These are phyloP conservation scores for Tolypocladium guangdongense DNA, from an alignment of 2,329 filamentous ascomycete genomes.

Conservation along the genomic window DNA sequence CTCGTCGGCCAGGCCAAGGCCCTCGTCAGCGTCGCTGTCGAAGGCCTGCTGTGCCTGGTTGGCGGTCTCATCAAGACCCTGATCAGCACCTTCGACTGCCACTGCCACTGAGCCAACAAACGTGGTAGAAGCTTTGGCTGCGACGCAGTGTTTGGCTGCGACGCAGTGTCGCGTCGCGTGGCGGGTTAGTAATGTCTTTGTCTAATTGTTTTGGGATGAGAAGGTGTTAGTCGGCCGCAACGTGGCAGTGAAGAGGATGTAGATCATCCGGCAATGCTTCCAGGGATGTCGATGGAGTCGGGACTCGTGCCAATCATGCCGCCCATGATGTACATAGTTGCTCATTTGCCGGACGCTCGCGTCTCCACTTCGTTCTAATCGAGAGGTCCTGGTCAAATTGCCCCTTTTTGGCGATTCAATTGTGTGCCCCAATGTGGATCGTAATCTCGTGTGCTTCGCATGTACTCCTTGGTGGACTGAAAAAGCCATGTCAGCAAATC, in stretches of 20 bases:
- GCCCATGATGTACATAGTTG: slow-evolving; percentile 5
- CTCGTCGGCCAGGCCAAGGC: slow-evolving; percentile 13
- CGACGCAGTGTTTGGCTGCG: too few relatives aligned
- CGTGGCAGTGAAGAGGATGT: neutral
- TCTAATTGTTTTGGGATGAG: neutral
- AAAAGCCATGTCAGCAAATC: too few relatives aligned
- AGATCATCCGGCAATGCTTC: neutral
- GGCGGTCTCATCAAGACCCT: slow-evolving; percentile 18
- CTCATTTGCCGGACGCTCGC: neutral
- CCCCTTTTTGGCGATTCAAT: neutral
- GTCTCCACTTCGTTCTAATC: neutral
- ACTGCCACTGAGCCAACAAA: slow-evolving; percentile 14
- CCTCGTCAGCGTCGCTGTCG: slow-evolving; percentile 15
- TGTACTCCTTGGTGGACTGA: neutral
- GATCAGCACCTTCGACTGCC: slow-evolving; percentile 20
- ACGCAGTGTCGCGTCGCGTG: neutral
- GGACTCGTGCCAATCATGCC: slow-evolving; percentile 5
- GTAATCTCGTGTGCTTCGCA: neutral
- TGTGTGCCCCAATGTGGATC: neutral
- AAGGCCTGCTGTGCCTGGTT: slow-evolving; percentile 21
- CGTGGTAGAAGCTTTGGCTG: neutral
- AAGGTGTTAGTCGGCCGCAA: neutral
- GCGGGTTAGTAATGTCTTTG: neutral
- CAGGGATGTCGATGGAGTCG: slow-evolving; percentile 1
- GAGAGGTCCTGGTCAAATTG: neutral